phyloP scores from a whole-genome alignment of 2,329 filamentous ascomycete genomes.

The Pestalotiopsis sp. region DNA sequence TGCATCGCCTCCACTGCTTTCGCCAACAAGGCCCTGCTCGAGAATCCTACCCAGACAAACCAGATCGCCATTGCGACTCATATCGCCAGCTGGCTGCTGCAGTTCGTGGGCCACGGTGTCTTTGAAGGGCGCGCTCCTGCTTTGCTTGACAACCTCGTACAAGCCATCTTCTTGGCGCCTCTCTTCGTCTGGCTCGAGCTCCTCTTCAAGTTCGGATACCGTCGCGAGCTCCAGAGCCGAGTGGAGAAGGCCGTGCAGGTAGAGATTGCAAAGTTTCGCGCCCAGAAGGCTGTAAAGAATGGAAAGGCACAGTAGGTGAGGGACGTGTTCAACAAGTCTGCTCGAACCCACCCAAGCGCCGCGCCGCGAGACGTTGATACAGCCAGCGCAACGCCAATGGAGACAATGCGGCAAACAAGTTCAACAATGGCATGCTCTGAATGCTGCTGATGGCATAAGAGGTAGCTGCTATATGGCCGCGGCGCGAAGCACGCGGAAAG shows the following conservation, averaged over 20 bases:
- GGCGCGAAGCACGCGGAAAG: neutral
- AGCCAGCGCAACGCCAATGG: neutral
- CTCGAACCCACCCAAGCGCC: neutral
- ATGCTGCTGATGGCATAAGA: neutral
- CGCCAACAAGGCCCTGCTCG: conserved; percentile 72
- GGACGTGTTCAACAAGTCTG: neutral
- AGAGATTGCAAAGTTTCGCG: conserved; percentile 76
- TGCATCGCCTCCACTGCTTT: conserved; percentile 76
- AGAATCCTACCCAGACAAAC: conserved; percentile 52
- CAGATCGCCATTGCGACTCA: conserved; percentile 67
- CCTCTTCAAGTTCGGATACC: conserved; percentile 87
- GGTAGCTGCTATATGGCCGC: neutral
- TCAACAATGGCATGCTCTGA: neutral
- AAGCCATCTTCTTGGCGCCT: conserved; percentile 89
- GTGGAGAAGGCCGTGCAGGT: conserved; percentile 75
- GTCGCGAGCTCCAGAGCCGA: conserved; percentile 81
- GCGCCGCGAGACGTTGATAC: neutral
- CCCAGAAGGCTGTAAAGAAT: conserved; percentile 53
- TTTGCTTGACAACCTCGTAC: conserved; percentile 86
- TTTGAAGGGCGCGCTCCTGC: conserved; percentile 90
- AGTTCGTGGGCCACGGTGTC: conserved; percentile 88
- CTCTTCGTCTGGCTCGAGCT: conserved; percentile 98
- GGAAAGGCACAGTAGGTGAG: conserved; percentile 52
- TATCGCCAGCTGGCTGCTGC: conserved; percentile 78
- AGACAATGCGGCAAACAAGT: neutral